These are phyloP conservation scores for Dimocarpus longan DNA, from an alignment of 345 rosid genomes.

Conservation along the genomic window DNA sequence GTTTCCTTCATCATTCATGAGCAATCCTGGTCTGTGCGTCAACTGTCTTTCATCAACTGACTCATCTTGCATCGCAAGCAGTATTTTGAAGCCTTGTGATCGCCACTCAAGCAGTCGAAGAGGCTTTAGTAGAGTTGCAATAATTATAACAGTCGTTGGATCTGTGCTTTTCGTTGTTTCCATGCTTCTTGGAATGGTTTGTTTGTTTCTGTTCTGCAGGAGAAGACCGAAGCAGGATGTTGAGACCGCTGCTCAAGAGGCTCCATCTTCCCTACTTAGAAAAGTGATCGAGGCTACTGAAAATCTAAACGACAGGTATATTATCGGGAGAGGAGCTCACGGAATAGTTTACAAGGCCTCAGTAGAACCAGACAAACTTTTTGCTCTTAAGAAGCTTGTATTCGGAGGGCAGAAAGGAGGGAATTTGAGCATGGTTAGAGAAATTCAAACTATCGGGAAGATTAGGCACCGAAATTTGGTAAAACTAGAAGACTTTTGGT, in stretches of 20 bases:
- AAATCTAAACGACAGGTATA: constrained; percentile 58
- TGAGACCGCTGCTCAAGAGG: constrained; percentile 47
- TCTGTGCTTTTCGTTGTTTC: constrained; percentile 32
- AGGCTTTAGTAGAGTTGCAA: constrained; percentile 36
- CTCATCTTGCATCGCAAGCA: constrained; percentile 28
- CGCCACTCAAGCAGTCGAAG: constrained; percentile 23
- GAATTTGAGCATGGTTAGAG: constrained; percentile 56
- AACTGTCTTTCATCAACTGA: constrained; percentile 38
- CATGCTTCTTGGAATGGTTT: constrained; percentile 41
- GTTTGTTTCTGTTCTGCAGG: constrained; percentile 29
- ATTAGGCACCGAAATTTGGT: constrained; percentile 78
- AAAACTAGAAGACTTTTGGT: constrained; percentile 79
- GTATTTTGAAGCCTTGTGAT: constrained; percentile 43
- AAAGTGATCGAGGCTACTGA: constrained; percentile 70
- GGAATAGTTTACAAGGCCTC: constrained; percentile 75
- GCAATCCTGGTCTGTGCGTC: constrained; percentile 64
- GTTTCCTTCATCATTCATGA: constrained; percentile 52
- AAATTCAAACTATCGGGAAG: constrained; percentile 60
- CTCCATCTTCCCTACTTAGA: constrained; percentile 48
- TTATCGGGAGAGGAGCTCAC: constrained; percentile 80
- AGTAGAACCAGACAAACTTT: constrained; percentile 43
- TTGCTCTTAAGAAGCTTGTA: constrained; percentile 64
- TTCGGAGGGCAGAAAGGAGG: constrained; percentile 51
- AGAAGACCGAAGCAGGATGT: constrained; percentile 38
- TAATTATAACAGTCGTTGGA: constrained; percentile 46